Evolutionary conservation across 2,329 filamentous ascomycete genomes (phyloP).

Genomic region (Aspergillus novofumigatus): DNA sequence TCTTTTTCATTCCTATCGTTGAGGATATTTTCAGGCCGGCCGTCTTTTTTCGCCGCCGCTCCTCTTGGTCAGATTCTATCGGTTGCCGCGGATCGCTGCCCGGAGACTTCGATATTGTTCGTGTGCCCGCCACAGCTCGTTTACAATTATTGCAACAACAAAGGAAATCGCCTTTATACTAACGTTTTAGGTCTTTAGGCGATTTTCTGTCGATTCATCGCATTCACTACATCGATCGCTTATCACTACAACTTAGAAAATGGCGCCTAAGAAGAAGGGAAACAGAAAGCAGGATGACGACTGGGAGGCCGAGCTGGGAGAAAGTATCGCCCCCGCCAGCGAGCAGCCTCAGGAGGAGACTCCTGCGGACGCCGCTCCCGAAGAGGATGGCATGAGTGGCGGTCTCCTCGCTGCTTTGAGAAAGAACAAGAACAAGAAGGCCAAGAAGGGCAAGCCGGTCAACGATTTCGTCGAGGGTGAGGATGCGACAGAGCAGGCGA

Average conservation of each 20-base stretch:
- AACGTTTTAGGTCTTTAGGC: not conserved
- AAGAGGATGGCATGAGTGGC: constrained; percentile 55
- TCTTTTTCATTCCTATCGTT: not conserved
- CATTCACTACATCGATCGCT: not conserved
- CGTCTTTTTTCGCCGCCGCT: not conserved
- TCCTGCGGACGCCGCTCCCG: constrained; percentile 49
- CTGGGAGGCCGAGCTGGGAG: constrained; percentile 91
- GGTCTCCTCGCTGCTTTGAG: constrained; percentile 75
- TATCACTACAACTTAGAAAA: constrained; percentile 38
- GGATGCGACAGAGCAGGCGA: constrained; percentile 44
- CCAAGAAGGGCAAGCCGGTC: constrained; percentile 75
- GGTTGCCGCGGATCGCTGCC: not conserved
- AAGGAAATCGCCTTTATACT: constrained; percentile 1
- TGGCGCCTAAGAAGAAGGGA: constrained; percentile 95
- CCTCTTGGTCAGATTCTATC: not conserved
- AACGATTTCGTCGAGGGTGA: constrained; percentile 74
- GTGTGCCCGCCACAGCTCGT: constrained; percentile 6
- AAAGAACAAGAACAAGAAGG: constrained; percentile 80
- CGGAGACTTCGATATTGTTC: constrained; percentile 1
- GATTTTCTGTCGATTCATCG: not conserved
- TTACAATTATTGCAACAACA: not conserved
- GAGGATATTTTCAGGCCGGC: not conserved
- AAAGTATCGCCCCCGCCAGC: constrained; percentile 53
- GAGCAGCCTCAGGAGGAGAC: constrained; percentile 42
- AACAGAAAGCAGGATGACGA: constrained; percentile 82